Conservation (phyloP, 768 basidiomycete genomes). For the Suillus decipiens region DNA sequence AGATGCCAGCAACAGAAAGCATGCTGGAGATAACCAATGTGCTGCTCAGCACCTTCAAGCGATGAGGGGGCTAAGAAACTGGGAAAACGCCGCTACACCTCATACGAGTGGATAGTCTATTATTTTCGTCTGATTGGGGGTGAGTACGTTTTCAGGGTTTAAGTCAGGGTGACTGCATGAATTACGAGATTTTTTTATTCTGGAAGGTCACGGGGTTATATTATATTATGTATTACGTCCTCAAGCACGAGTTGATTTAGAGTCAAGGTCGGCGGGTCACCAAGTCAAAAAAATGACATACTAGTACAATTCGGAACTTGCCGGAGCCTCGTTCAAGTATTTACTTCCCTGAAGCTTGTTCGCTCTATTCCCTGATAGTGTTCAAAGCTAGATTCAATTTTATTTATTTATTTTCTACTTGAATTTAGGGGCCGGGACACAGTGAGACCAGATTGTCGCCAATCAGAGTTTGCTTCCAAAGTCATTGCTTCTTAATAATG, state of each 20-base stretch:
- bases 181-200: conserved; percentile 18
- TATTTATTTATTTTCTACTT: too few relatives aligned
- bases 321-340: too few relatives aligned
- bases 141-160: conserved; percentile 26
- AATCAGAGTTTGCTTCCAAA: too few relatives aligned
- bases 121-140: conserved; percentile 21
- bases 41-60: conserved; percentile 11
- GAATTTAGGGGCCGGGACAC: too few relatives aligned
- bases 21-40: conserved; percentile 18
- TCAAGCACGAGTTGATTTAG: neutral
- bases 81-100: conserved; percentile 10
- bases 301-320: too few relatives aligned
- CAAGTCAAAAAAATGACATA: too few relatives aligned
- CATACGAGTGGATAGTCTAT: conserved; percentile 1
- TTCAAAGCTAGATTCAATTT: too few relatives aligned
- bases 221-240: neutral
- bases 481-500: too few relatives aligned
- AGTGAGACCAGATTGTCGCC: too few relatives aligned
- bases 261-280: too few relatives aligned
- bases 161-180: conserved; percentile 10
- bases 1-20: conserved; percentile 23
- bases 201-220: conserved; percentile 9
- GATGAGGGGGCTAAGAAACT: conserved; percentile 13
- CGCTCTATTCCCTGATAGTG: too few relatives aligned
- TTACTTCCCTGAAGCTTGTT: too few relatives aligned